Evolutionary conservation across 2,329 filamentous ascomycete species (phyloP), one percentile per base, ranked within the genome.

Genomic region (Dothidotthia symphoricarpi): DNA sequence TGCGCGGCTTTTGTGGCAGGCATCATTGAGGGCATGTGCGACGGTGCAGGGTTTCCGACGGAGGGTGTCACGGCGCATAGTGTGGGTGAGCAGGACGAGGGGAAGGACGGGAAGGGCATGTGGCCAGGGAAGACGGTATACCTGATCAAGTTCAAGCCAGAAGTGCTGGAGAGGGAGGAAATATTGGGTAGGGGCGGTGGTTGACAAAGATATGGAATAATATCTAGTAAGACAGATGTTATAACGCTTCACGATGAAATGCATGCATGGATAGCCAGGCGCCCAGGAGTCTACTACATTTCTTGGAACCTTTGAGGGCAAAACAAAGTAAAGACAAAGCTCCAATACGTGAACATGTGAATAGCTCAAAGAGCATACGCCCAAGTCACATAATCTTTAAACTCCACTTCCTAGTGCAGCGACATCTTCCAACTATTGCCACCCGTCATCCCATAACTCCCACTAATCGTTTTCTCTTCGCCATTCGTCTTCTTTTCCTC

Each of bases 51-150:
- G 6, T 96, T 96, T 63, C 82, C 85, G 31, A 91, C 88, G 0
- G 69, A 73, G 41, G 83, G 85, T 47, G 93, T 97, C 14, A 93
- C 86, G 42, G 91, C 93, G 52, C 93, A 98, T 85, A 57, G 80
- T 75, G 68, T 78, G 19, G 70, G 71, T 14, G 69, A 71, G 51
- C 57, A 56, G 39, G 55, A 60, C 81, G 57, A 69, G 47, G 41
- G 69, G 70, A 53, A 78, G 77, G 64, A 78, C 66, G 75, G 46
- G 4, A 56, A 58, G 45, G 57, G 48, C 0, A 84, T 97, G 81
- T 97, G 91, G 90, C 93, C 93, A 0, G 88, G 87, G 24, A 88
- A 93, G 74, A 98, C 93, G 28, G 90, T 98, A 22, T 98, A 96
- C 63, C 68, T 98, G 65, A 83, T 98, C 61, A 89, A 91, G 69